These are phyloP conservation scores for Diplodia corticola DNA, from an alignment of 2,329 filamentous ascomycete genomes.

Conservation along the genomic window DNA sequence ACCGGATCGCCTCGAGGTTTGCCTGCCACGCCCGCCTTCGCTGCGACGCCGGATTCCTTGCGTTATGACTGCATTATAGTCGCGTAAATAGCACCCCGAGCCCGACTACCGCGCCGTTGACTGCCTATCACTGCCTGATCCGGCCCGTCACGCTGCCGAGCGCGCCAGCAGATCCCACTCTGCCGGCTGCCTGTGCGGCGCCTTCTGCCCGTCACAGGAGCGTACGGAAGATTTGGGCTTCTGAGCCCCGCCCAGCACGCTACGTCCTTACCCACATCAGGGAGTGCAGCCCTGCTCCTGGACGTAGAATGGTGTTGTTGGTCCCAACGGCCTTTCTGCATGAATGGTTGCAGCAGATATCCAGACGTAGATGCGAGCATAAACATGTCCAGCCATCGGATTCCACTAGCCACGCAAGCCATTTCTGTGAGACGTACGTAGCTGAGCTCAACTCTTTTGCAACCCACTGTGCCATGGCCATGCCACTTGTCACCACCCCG, in stretches of 20 bases:
- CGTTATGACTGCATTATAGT: background rate
- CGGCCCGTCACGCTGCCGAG: conserved; percentile 9
- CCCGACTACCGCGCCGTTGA: background rate
- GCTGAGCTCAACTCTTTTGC: no score
- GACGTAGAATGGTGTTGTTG: no score
- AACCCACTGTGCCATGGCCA: background rate
- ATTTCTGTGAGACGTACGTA: no score
- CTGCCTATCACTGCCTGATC: conserved; percentile 1
- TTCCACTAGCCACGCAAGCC: no score
- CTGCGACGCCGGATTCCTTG: conserved; percentile 13
- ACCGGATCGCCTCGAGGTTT: conserved; percentile 19
- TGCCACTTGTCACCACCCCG: background rate
- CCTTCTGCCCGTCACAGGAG: background rate
- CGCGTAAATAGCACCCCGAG: background rate
- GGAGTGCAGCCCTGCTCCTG: no score
- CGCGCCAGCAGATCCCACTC: conserved; percentile 18
- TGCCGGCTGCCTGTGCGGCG: conserved; percentile 8
- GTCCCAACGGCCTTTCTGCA: no score
- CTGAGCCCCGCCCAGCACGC: no score
- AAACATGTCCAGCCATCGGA: no score
- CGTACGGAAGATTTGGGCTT: no score
- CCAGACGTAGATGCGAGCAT: no score
- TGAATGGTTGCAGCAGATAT: no score
- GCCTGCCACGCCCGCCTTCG: background rate
- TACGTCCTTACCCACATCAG: no score